Conservation (phyloP, 2,329 filamentous ascomycete genomes). For the Aaosphaeria arxii region DNA sequence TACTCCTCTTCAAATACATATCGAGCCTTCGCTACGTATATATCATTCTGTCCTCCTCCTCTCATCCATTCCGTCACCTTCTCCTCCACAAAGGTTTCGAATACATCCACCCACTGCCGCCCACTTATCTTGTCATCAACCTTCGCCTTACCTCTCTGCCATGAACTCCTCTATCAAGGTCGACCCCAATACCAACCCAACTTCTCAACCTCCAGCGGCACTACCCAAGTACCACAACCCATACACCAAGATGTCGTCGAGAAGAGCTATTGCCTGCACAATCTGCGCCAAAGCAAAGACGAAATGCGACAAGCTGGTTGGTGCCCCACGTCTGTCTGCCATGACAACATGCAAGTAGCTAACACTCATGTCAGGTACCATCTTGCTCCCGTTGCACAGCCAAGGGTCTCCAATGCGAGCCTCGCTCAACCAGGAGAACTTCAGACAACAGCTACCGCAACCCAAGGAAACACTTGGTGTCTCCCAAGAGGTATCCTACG, state of each 20-base stretch:
- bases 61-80: neutral
- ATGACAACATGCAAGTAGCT: neutral
- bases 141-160: conserved; percentile 2
- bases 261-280: conserved; percentile 38
- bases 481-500: conserved; percentile 22
- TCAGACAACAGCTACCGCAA: conserved; percentile 31
- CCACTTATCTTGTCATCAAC: conserved; percentile 2
- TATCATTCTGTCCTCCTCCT: conserved; percentile 5
- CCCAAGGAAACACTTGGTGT: conserved; percentile 21
- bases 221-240: conserved; percentile 16
- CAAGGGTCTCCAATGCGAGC: conserved; percentile 35
- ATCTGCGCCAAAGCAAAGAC: conserved; percentile 39
- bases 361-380: conserved; percentile 19
- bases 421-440: conserved; percentile 36
- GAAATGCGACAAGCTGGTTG: conserved; percentile 36
- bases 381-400: conserved; percentile 34
- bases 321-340: conserved; percentile 3
- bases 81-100: neutral
- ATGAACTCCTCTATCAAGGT: conserved; percentile 16
- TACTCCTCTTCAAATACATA: conserved; percentile 5
- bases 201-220: conserved; percentile 9
- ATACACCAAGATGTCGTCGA: conserved; percentile 28
- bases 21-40: conserved; percentile 8
- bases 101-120: conserved; percentile 1
- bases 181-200: conserved; percentile 10